Conservation (phyloP, 306 rosid species). For the Mucuna pruriens region DNA sequence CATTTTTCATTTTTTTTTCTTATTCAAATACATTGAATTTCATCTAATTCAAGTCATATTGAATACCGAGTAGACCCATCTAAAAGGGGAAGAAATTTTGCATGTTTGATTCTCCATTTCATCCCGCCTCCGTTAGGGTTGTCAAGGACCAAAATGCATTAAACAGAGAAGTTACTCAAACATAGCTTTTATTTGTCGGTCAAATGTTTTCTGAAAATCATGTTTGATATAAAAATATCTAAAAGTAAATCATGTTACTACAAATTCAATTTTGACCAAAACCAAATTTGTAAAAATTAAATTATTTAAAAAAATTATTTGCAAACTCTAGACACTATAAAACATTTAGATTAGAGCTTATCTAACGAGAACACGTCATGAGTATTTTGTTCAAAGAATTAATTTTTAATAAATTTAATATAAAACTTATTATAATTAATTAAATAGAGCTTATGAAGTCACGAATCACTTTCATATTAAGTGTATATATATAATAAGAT, state of each 20-base stretch:
- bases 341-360: neutral
- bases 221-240: too few species aligned
- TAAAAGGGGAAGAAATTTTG: too few species aligned
- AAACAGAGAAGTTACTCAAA: too few species aligned
- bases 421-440: neutral
- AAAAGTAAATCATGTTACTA: neutral
- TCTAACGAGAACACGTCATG: neutral
- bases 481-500: neutral
- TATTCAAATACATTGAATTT: too few species aligned
- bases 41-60: too few species aligned
- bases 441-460: neutral
- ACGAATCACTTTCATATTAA: neutral
- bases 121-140: too few species aligned
- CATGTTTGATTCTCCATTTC: too few species aligned
- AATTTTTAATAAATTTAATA: neutral
- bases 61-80: too few species aligned
- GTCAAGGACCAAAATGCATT: too few species aligned
- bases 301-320: neutral
- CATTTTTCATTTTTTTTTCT: too few species aligned
- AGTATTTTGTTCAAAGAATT: neutral
- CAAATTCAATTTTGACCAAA: neutral
- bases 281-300: neutral
- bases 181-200: too few species aligned
- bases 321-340: neutral
- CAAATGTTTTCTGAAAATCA: neutral